Base-by-base conservation (phyloP, 116 monocot species). In the Cymodocea nodosa region DNA sequence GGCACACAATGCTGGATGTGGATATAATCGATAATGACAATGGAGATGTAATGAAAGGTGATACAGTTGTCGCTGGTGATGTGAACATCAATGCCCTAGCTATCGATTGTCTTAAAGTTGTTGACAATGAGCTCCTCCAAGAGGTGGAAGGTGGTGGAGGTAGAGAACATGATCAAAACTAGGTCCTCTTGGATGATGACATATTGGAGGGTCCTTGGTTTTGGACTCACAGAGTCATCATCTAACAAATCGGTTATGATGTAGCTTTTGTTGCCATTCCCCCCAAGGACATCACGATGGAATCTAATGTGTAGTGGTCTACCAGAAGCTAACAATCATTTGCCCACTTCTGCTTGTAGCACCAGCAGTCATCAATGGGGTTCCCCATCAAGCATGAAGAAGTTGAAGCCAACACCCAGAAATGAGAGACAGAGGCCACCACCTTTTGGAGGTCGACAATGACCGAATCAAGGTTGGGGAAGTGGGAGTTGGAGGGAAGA, bases 151-250 rank as follows among this genome's bases (percentile, higher is more conserved):
- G 71, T 77, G 81, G 85, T 90, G 80, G 79, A 73, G 68, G 67
- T 37, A 70, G 87, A 75, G 87, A 95, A 95, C 36, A 76, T 70
- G 74, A 95, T 95, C 95, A 90, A 95, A 20, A 95, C 81, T 5
- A 87, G 95, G 2, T 65, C 83, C 52, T 87, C 85, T 67, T 95
- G 95, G 83, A 90, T 83, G 73, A 73, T 57, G 34, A 35, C 75
- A 23, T 75, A 59, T 16, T 62, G 75, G 62, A 68, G 75, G 11
- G 75, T 75, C 1, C 68, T 68, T 6, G 67, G 74, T 18, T 44
- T 67, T 35, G 69, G 75, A 39, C 69, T 68, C 12, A 19, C 68
- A 6, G 68, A 22, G 68, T 68, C 54, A 7, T 18, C 37, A 25
- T 75, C 75, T 55, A 40, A 62, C 56, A 34, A 53, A 9, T 75